Evolutionary conservation across 2,329 filamentous ascomycete genomes (phyloP).

Genomic region (Metarhizium sp.): DNA sequence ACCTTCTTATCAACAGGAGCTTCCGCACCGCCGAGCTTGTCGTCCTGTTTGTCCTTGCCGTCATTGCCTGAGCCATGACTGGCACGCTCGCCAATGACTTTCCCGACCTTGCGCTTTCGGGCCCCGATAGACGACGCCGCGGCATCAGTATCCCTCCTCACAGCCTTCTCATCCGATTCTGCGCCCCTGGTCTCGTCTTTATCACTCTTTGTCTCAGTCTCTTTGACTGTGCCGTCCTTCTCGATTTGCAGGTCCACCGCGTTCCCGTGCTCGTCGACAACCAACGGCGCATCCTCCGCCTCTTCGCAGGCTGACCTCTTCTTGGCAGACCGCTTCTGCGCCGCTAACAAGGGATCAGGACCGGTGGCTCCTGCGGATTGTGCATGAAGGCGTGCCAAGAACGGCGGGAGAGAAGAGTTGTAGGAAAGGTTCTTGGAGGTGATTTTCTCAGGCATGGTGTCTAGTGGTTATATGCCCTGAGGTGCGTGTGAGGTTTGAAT

Average conservation of each 20-base stretch:
- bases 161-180: conserved; percentile 22
- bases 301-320: conserved; percentile 55
- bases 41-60: conserved; percentile 6
- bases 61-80: conserved; percentile 15
- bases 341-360: conserved; percentile 43
- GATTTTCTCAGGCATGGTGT: conserved; percentile 47
- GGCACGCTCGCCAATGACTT: conserved; percentile 23
- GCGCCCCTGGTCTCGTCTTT: conserved; percentile 13
- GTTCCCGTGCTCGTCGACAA: conserved; percentile 65
- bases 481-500: not conserved
- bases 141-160: conserved; percentile 13
- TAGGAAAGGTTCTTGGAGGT: conserved; percentile 64
- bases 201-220: conserved; percentile 15
- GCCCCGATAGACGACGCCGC: conserved; percentile 23
- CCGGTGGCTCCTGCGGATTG: conserved; percentile 38
- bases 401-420: conserved; percentile 48
- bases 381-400: conserved; percentile 48
- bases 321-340: conserved; percentile 38
- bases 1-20: conserved; percentile 21
- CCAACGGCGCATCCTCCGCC: conserved; percentile 66
- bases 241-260: conserved; percentile 42
- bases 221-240: conserved; percentile 30
- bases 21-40: conserved; percentile 8
- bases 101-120: conserved; percentile 45
- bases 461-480: not conserved